Percentiles rank a stretch among this genome's conserved stretches.
Evolutionary conservation across 2,329 filamentous ascomycete genomes (phyloP).

Genomic region (Pseudogymnoascus sp.): DNA sequence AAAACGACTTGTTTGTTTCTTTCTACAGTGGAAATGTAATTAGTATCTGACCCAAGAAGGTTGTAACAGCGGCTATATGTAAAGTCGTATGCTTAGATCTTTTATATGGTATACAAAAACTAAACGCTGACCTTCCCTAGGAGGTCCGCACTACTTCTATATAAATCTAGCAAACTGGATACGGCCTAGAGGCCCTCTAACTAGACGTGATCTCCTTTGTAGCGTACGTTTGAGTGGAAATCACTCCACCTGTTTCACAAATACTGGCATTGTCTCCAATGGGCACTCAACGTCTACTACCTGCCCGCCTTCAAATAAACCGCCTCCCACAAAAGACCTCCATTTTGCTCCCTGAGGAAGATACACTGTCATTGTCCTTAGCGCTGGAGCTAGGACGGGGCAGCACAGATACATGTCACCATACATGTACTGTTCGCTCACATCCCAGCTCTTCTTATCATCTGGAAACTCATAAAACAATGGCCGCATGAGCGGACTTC

Average conservation of each 20-base stretch:
- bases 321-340: conserved; percentile 20
- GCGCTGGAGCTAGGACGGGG: conserved; percentile 44
- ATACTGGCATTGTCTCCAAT: conserved; percentile 40
- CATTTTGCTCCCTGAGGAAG: conserved; percentile 41
- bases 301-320: conserved; percentile 29
- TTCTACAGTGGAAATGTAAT: no score
- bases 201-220: no score
- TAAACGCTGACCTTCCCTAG: no score
- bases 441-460: conserved; percentile 45
- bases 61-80: no score
- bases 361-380: conserved; percentile 41
- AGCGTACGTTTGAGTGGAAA: no score
- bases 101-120: no score
- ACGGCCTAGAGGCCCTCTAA: no score
- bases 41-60: no score
- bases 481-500: conserved; percentile 52
- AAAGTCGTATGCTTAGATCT: no score
- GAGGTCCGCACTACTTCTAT: no score
- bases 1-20: no score
- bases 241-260: conserved; percentile 20
- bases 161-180: no score
- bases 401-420: conserved; percentile 50
- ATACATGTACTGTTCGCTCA: conserved; percentile 57
- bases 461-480: conserved; percentile 56
- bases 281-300: conserved; percentile 36